These are phyloP conservation scores for Eucalyptus viminalis DNA, from an alignment of 345 rosid species.

Conservation along the genomic window DNA sequence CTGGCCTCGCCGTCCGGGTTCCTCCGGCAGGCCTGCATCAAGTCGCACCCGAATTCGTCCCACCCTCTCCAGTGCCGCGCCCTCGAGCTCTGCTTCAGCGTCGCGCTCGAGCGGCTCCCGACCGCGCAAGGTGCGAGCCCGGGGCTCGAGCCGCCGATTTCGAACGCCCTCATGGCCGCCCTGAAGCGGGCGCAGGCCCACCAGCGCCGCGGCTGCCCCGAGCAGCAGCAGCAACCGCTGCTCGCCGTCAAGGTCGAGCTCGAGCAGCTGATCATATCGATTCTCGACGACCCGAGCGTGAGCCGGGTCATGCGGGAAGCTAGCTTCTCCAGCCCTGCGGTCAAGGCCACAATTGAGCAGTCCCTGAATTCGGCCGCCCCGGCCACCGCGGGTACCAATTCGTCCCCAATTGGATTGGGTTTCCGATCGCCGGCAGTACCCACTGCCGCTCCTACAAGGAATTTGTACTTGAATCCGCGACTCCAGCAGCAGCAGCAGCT, in stretches of 20 bases:
- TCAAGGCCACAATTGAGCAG: conserved; percentile 84
- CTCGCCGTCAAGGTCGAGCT: conserved; percentile 95
- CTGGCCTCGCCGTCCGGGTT: conserved; percentile 70
- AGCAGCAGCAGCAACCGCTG: conserved; percentile 95
- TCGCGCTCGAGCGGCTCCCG: conserved; percentile 93
- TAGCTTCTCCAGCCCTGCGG: conserved; percentile 94
- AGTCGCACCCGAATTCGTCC: conserved; percentile 95
- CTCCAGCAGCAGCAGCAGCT: conserved; percentile 30
- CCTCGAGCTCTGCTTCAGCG: conserved; percentile 97
- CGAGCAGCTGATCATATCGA: conserved; percentile 90
- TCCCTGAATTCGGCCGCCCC: conserved; percentile 38
- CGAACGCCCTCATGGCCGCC: conserved; percentile 97
- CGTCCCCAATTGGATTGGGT: conserved; percentile 42
- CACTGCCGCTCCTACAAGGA: conserved; percentile 24
- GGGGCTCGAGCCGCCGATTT: conserved; percentile 69
- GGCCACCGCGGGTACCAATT: conserved; percentile 6
- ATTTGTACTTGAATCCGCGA: conserved; percentile 67
- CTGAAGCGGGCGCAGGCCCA: conserved; percentile 97
- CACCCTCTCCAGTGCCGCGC: conserved; percentile 99
- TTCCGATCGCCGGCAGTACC: conserved; percentile 26
- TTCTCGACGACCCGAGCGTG: conserved; percentile 96
- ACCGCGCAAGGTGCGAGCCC: conserved; percentile 33
- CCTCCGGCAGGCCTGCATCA: conserved; percentile 95
- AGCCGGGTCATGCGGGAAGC: conserved; percentile 98
- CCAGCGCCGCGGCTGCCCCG: conserved; percentile 97